Evolutionary conservation across 176 grass and related monocot species (phyloP), one percentile per base, ranked within the genome.

Genomic region (Cymbopogon citratus): DNA sequence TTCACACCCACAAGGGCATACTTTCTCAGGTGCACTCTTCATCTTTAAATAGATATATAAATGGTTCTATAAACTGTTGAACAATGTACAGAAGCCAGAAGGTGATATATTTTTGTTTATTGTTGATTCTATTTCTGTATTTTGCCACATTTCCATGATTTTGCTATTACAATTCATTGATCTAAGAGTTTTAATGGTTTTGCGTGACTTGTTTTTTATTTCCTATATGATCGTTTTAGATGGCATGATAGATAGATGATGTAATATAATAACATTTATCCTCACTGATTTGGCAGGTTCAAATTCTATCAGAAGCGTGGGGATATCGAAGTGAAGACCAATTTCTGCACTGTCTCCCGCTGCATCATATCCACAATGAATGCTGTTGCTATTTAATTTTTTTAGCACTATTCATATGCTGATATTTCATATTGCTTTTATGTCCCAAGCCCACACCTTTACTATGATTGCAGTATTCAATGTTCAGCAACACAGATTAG

Each of bases 241-340:
- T 77, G 36, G 41, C 12, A 31, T 78, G 38, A 63, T 64, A 34
- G 46, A 31, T 80, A 85, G 41, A 78, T 70, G 35, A 77, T 43
- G 65, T 85, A 40, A 66, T 75, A 29, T 74, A 71, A 26, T 48
- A 71, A 26, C 78, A 81, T 78, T 60, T 88, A 24, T 77, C 66
- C 12, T 89, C 35, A 81, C 34, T 83, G 43, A 40, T 77, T 82
- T 84, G 81, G 77, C 86, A 98, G 95, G 92, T 91, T 61, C 95
- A 98, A 80, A 98, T 91, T 76, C 84, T 98, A 78, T 77, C 84
- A 66, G 90, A 94, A 82, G 95, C 95, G 54, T 98, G 95, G 95
- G 90, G 85, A 84, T 98, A 95, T 87, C 86, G 33, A 67, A 87
- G 61, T 68, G 81, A 81, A 33, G 95, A 98, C 85, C 95, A 81